Percentiles rank a stretch among this genome's conserved stretches.
Evolutionary conservation across 1,284 basidiomycete species (phyloP).

Genomic region (Sporisorium iseilematis-ciliati): DNA sequence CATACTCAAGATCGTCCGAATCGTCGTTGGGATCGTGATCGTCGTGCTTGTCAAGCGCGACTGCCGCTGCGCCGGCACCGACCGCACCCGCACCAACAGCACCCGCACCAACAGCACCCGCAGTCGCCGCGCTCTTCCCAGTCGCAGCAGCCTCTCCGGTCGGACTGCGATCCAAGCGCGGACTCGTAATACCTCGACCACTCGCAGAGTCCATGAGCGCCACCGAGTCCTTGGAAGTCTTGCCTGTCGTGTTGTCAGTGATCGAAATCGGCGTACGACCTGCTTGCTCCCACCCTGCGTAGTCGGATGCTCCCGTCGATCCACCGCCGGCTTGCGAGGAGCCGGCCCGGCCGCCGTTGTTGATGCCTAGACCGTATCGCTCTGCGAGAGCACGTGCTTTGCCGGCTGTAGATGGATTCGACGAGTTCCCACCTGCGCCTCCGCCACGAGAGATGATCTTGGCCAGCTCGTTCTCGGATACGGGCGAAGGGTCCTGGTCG

Average conservation of each 20-base stretch:
- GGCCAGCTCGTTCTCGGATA: conserved; percentile 61
- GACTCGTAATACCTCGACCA: conserved; percentile 44
- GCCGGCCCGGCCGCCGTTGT: conserved; percentile 19
- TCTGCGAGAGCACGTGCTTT: conserved; percentile 39
- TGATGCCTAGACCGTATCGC: conserved; percentile 44
- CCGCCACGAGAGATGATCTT: conserved; percentile 54
- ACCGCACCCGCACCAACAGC: conserved; percentile 3
- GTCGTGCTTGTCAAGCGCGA: conserved; percentile 13
- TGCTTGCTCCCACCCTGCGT: conserved; percentile 53
- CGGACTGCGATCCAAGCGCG: conserved; percentile 22
- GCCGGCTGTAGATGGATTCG: conserved; percentile 9
- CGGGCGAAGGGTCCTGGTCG: conserved; percentile 56
- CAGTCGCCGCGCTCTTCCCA: conserved; percentile 6
- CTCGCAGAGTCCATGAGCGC: conserved; percentile 48
- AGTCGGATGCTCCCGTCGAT: conserved; percentile 18
- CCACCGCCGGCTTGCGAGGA: not conserved
- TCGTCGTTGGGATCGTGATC: conserved; percentile 41
- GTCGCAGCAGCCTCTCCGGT: conserved; percentile 13
- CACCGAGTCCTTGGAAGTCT: conserved; percentile 28
- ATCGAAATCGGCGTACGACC: conserved; percentile 48
- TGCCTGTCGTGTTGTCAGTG: conserved; percentile 40
- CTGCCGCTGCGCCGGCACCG: conserved; percentile 9
- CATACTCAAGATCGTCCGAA: conserved; percentile 61
- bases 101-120: conserved; percentile 14
- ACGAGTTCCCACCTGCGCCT: conserved; percentile 1